Evolutionary conservation across 169 alveolate species (phyloP).

Genomic region (Eimeria falciformis): DNA sequence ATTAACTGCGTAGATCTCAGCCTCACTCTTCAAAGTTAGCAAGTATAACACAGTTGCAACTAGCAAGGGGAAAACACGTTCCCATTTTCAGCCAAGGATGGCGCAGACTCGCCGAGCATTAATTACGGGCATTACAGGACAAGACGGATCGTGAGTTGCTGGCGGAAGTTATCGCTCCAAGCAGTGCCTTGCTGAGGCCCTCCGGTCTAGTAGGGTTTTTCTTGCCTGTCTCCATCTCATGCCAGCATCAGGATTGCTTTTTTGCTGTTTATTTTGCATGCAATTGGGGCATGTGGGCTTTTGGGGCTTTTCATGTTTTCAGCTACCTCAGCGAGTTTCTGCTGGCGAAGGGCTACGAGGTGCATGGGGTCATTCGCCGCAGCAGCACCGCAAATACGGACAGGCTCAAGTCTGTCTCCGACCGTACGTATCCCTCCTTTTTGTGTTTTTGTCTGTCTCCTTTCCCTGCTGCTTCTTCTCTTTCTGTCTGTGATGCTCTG

Average conservation of each 20-base stretch:
- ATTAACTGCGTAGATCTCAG: too few species aligned
- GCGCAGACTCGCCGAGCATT: constrained; percentile 76
- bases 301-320: neutral
- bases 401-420: constrained; percentile 84
- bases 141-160: constrained; percentile 87
- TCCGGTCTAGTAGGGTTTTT: too few species aligned
- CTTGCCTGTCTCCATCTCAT: neutral
- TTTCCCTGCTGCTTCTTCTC: too few species aligned
- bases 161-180: too few species aligned
- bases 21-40: too few species aligned
- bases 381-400: constrained; percentile 85
- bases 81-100: neutral
- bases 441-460: too few species aligned
- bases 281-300: neutral
- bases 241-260: neutral
- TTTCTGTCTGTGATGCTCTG: too few species aligned
- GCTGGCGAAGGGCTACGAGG: constrained; percentile 86
- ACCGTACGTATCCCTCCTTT: constrained; percentile 43
- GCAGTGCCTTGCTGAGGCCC: too few species aligned
- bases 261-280: neutral
- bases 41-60: too few species aligned
- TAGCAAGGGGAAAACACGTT: too few species aligned
- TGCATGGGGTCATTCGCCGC: constrained; percentile 88
- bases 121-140: constrained; percentile 91
- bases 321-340: constrained; percentile 87